Evolutionary conservation across 352 stramenopile genomes (phyloP), one percentile per base, ranked within the genome.

Genomic region (Globisporangium cystogenes): DNA sequence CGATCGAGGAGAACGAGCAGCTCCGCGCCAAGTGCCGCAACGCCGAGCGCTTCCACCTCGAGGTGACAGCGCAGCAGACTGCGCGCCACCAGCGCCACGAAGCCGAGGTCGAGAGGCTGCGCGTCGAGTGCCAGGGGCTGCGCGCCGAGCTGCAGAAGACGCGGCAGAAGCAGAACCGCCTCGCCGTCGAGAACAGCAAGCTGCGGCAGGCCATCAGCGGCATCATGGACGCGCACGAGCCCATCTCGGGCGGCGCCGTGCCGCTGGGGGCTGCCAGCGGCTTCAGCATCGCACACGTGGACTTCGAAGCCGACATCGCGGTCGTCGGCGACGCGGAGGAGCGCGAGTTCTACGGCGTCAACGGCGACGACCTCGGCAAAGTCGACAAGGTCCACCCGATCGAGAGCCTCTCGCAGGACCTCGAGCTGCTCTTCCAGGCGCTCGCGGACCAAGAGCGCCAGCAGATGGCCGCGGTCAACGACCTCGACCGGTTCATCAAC

Each of bases 401-500:
- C 23, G 79, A 87, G 53, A 82, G 65, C 48, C 64, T 66, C 44
- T 65, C 72, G 2, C 69, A 74, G 18, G 79, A 90, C 51, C 66
- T 90, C 20, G 76, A 86, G 23, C 70, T 76, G 44, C 57, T 90
- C 21, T 82, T 84, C 33, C 55, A 70, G 11, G 67, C 63, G 3
- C 57, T 90, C 0, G 63, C 69, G 5, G 53, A 72, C 1, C 62
- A 70, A 15, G 76, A 81, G 40, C 61, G 62, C 11, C 51, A 66
- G 3, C 76, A 79, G 48, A 51, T 79, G 20, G 42, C 45, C 2
- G 47, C 76, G 10, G 50, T 90, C 4, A 84, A 85, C 52, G 62
- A 76, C 35, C 65, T 87, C 53, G 79, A 90, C 29, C 67, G 76
- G 21, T 87, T 83, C 57, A 82, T 87, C 57, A 82, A 87, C 55